These are phyloP conservation scores for Coemansia nantahalensis DNA, from an alignment of 192 early-diverging fungal genomes.

Conservation along the genomic window DNA sequence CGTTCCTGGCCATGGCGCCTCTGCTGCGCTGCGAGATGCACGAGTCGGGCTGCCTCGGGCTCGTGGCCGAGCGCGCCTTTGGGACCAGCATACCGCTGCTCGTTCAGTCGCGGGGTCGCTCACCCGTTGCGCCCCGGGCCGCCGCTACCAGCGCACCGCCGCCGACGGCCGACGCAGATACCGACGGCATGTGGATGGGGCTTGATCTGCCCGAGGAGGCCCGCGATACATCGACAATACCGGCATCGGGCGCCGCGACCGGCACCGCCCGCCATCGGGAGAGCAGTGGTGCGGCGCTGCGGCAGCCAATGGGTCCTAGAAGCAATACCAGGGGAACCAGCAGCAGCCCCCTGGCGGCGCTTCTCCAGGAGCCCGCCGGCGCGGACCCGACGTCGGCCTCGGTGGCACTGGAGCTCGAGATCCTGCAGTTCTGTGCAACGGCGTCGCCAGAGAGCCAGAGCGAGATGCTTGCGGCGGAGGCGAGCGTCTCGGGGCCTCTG, in stretches of 20 bases:
- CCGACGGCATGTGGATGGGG: conserved; percentile 46
- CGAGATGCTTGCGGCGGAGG: conserved; percentile 25
- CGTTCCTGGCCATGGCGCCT: conserved; percentile 43
- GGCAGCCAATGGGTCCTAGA: too few species aligned
- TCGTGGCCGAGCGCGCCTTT: conserved; percentile 27
- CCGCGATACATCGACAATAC: neutral
- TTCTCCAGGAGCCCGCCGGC: conserved; percentile 12
- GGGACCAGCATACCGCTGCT: conserved; percentile 20
- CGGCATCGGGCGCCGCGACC: neutral
- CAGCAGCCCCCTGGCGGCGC: neutral
- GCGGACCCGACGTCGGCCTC: conserved; percentile 16
- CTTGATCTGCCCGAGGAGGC: conserved; percentile 45
- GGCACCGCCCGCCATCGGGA: too few species aligned
- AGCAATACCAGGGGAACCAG: too few species aligned
- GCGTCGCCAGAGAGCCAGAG: conserved; percentile 35
- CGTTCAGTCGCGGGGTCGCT: conserved; percentile 2
- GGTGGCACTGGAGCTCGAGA: conserved; percentile 37
- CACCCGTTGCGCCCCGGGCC: neutral
- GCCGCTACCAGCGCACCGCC: too few species aligned
- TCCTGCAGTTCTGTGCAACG: conserved; percentile 42
- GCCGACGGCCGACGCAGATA: neutral
- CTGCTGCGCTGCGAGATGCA: conserved; percentile 43
- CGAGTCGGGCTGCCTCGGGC: conserved; percentile 44
- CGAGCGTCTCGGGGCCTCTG: conserved; percentile 23
- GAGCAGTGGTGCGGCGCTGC: too few species aligned